Percentiles rank a stretch among this genome's conserved stretches.
Conservation (phyloP, 2,329 filamentous ascomycete species). For the Pseudogymnoascus sp. region DNA sequence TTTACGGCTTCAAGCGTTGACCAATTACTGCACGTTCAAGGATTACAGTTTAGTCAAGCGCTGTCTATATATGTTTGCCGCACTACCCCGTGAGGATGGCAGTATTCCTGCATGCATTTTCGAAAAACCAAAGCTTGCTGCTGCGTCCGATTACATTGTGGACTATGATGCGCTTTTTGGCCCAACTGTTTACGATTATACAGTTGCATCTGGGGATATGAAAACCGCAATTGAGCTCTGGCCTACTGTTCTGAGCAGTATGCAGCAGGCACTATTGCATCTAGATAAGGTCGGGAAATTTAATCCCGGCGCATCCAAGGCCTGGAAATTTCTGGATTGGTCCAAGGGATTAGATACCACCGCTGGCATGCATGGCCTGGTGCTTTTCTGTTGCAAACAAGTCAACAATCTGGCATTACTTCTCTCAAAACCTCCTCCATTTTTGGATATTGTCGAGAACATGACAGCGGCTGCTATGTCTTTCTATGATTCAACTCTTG, state of each 20-base stretch:
- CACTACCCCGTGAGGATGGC: conserved; percentile 27
- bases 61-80: conserved; percentile 32
- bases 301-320: conserved; percentile 15
- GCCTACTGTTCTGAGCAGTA: conserved; percentile 27
- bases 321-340: conserved; percentile 31
- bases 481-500: conserved; percentile 19
- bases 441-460: conserved; percentile 17
- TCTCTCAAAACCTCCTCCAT: conserved; percentile 21
- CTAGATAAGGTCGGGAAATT: conserved; percentile 22
- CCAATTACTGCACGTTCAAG: conserved; percentile 32
- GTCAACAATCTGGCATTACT: conserved; percentile 25
- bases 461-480: conserved; percentile 21
- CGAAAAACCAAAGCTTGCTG: conserved; percentile 27
- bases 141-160: conserved; percentile 31
- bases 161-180: conserved; percentile 32
- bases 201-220: conserved; percentile 27
- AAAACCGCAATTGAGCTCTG: conserved; percentile 27
- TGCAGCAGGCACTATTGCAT: conserved; percentile 24
- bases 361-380: conserved; percentile 28
- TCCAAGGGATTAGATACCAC: conserved; percentile 24
- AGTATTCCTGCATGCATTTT: conserved; percentile 31
- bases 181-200: conserved; percentile 29
- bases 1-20: conserved; percentile 30
- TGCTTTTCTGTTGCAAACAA: conserved; percentile 27
- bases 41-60: conserved; percentile 30